phyloP scores from a whole-genome alignment of 1,284 basidiomycete genomes.

The Ustilago trichophora region DNA sequence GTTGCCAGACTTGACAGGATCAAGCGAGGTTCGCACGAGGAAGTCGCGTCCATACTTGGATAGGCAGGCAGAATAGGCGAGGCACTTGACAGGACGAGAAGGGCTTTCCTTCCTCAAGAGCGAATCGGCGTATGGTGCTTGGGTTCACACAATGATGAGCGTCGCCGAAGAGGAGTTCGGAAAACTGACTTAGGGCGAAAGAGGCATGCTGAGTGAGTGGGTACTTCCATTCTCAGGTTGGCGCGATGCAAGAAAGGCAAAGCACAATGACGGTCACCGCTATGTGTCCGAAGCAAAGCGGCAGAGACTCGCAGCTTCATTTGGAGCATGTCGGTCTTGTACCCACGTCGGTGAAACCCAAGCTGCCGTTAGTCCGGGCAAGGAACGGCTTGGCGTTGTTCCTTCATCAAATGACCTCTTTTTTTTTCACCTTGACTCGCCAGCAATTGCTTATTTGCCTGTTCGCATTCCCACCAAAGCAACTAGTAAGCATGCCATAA shows the following conservation, averaged over 20 bases:
- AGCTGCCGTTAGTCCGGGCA: background rate
- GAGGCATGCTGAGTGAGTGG: no score
- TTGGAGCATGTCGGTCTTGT: background rate
- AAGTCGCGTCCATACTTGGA: background rate
- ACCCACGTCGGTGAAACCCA: constrained; percentile 17
- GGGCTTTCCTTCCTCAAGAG: no score
- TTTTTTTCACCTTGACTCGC: no score
- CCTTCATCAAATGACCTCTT: background rate
- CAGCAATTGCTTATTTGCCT: no score
- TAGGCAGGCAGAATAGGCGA: background rate
- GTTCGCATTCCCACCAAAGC: no score
- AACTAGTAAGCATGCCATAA: no score
- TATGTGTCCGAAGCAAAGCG: background rate
- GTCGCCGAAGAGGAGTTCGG: no score
- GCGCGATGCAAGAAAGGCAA: background rate
- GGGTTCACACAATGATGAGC: no score
- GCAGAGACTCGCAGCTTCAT: background rate
- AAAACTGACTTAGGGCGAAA: no score
- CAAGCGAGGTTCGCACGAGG: constrained; percentile 13
- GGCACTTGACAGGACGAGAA: constrained; percentile 9
- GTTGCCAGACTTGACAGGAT: background rate
- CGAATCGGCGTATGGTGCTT: no score
- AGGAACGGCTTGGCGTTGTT: constrained; percentile 6
- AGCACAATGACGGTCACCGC: constrained; percentile 2
- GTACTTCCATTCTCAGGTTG: background rate